A percentile compares a stretch with the other conserved stretches of the same genome.
These are phyloP conservation scores for Plasmodium sp. DNA, from an alignment of 169 alveolate genomes.

Conservation along the genomic window DNA sequence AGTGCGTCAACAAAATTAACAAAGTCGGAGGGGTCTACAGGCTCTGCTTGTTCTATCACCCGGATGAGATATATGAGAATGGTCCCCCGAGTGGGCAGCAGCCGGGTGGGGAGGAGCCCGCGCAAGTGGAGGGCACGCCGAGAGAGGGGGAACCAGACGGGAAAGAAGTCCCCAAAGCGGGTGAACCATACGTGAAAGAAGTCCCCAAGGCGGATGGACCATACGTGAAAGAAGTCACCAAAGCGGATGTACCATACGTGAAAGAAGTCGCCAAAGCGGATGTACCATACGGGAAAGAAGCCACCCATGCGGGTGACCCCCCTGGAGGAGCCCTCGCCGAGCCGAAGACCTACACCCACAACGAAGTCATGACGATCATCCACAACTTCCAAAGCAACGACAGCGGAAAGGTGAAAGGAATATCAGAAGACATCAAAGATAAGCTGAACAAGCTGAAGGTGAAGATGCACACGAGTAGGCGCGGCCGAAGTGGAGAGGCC, in stretches of 20 bases:
- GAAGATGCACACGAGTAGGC: constrained; percentile 47
- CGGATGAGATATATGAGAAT: constrained; percentile 1
- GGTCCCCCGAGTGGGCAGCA: not conserved
- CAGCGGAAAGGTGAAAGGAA: constrained; percentile 59
- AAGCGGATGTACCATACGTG: not conserved
- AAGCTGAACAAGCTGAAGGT: constrained; percentile 72
- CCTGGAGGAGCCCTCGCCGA: not conserved
- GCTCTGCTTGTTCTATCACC: constrained; percentile 76
- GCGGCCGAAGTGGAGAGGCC: not conserved
- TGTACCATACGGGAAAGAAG: not conserved
- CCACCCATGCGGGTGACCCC: too few species aligned
- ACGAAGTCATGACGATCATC: constrained; percentile 42
- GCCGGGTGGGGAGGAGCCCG: not conserved
- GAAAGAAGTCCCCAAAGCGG: too few species aligned
- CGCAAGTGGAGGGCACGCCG: not conserved
- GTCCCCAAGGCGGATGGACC: too few species aligned
- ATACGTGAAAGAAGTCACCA: not conserved
- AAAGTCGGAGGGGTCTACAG: constrained; percentile 77
- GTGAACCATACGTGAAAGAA: not conserved
- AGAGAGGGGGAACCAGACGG: not conserved
- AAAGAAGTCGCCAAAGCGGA: too few species aligned
- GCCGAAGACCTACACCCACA: constrained; percentile 48
- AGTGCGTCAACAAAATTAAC: constrained; percentile 46
- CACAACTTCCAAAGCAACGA: constrained; percentile 71
- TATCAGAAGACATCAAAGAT: constrained; percentile 70